Percentiles rank a stretch among this genome's conserved stretches.
Conservation (phyloP, 2,329 filamentous ascomycete species). For the Fonsecaea multimorphosa region DNA sequence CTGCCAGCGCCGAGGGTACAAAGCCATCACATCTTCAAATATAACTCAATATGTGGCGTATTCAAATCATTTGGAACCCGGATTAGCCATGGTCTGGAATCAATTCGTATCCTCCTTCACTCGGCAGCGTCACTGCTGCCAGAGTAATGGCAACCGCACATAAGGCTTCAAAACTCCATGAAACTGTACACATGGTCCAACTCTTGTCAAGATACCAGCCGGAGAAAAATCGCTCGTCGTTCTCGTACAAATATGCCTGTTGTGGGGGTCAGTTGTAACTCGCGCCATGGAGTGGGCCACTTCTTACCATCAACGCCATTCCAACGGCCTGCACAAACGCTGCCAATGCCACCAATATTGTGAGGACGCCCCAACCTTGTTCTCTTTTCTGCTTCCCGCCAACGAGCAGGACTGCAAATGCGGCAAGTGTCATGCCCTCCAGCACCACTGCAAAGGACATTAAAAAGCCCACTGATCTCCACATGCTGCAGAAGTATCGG, state of each 20-base stretch:
- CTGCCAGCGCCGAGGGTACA: neutral
- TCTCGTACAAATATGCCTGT: constrained; percentile 81
- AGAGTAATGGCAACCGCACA: constrained; percentile 65
- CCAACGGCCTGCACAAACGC: constrained; percentile 74
- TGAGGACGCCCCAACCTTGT: constrained; percentile 79
- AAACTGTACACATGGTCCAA: constrained; percentile 73
- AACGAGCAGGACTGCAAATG: constrained; percentile 75
- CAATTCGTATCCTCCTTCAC: constrained; percentile 86
- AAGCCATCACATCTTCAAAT: constrained; percentile 59
- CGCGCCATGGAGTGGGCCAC: neutral
- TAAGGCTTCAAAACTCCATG: constrained; percentile 62
- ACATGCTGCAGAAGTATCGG: constrained; percentile 86
- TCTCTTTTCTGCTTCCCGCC: constrained; percentile 82
- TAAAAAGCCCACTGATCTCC: constrained; percentile 85
- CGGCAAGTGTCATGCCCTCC: constrained; percentile 79
- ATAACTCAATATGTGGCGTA: constrained; percentile 81
- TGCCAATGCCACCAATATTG: constrained; percentile 68
- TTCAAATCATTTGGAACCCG: constrained; percentile 3
- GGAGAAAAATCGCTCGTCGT: constrained; percentile 80
- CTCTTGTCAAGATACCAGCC: constrained; percentile 82
- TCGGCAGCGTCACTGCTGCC: constrained; percentile 73
- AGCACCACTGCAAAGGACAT: constrained; percentile 84
- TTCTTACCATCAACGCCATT: constrained; percentile 80
- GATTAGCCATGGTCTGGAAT: constrained; percentile 56
- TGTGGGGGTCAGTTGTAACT: constrained; percentile 12